Evolutionary conservation across 345 rosid species (phyloP).

Genomic region (Pistacia integerrima): DNA sequence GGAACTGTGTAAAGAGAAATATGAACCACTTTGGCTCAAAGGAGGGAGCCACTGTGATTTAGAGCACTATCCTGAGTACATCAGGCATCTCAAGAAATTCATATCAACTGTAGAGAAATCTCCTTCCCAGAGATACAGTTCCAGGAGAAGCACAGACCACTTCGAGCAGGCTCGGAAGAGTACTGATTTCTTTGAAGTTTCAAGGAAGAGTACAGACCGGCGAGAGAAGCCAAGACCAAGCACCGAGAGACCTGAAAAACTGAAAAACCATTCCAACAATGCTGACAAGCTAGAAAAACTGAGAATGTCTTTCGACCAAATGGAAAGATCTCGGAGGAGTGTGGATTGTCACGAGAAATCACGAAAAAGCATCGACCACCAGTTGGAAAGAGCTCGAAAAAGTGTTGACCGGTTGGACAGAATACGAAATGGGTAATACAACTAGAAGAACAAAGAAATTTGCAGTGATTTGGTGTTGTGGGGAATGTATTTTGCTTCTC

Average conservation of each 20-base stretch:
- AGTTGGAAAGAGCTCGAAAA: constrained; percentile 76
- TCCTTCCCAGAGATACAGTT: constrained; percentile 62
- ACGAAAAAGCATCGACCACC: constrained; percentile 71
- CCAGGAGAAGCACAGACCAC: constrained; percentile 64
- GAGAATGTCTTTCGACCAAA: constrained; percentile 59
- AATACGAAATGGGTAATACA: constrained; percentile 52
- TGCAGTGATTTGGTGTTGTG: constrained; percentile 25
- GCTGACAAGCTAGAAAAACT: constrained; percentile 57
- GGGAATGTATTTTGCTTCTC: constrained; percentile 22
- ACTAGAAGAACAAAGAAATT: not conserved
- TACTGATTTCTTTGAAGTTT: constrained; percentile 59
- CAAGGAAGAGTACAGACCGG: constrained; percentile 81
- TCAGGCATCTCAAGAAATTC: constrained; percentile 93
- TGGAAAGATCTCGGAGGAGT: constrained; percentile 85
- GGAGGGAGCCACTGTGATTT: constrained; percentile 93
- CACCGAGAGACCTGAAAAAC: constrained; percentile 59
- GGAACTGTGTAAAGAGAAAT: constrained; percentile 89
- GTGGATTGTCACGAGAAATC: constrained; percentile 91
- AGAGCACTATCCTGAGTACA: constrained; percentile 82
- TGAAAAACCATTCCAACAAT: constrained; percentile 50
- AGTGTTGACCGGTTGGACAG: constrained; percentile 88
- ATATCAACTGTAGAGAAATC: constrained; percentile 82
- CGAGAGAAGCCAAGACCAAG: constrained; percentile 91
- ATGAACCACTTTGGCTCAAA: constrained; percentile 93
- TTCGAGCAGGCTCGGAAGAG: constrained; percentile 60